phyloP scores from a whole-genome alignment of 2,329 filamentous ascomycete genomes.

The Fusarium sp. region DNA sequence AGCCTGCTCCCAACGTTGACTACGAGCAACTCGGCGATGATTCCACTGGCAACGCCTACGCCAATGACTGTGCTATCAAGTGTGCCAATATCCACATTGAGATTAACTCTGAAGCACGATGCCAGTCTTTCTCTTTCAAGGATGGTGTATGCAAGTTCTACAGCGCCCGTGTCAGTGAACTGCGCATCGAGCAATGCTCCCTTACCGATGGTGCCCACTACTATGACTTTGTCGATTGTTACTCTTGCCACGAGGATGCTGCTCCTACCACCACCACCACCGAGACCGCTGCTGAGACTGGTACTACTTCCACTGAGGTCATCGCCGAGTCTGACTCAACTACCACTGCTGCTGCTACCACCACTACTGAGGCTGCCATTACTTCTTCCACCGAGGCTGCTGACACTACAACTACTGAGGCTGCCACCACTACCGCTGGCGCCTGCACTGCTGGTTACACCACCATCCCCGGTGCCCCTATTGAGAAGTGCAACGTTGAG shows the following conservation, averaged over 20 bases:
- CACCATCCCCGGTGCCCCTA: neutral
- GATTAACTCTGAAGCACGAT: neutral
- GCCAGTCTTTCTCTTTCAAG: neutral
- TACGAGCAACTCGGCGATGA: neutral
- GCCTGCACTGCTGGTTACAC: slow-evolving; percentile 6
- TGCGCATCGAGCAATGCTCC: rapidly evolving
- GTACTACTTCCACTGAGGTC: neutral
- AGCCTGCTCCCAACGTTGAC: neutral
- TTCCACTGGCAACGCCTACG: neutral
- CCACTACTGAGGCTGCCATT: neutral
- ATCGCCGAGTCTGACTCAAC: neutral
- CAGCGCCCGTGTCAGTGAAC: neutral
- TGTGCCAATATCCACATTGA: neutral
- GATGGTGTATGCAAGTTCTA: neutral
- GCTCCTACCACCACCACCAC: slow-evolving; percentile 1
- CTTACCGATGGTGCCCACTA: neutral
- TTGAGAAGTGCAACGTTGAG: neutral
- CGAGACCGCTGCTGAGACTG: neutral
- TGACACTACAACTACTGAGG: neutral
- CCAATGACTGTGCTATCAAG: neutral
- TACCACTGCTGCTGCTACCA: neutral
- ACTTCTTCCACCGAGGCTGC: neutral
- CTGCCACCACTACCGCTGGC: neutral
- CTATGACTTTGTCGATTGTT: neutral
- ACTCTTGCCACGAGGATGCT: slow-evolving; percentile 8